Evolutionary conservation across 441 rosid genomes (phyloP), one percentile per base, ranked within the genome.

Genomic region (Rhodomyrtus psidioides): DNA sequence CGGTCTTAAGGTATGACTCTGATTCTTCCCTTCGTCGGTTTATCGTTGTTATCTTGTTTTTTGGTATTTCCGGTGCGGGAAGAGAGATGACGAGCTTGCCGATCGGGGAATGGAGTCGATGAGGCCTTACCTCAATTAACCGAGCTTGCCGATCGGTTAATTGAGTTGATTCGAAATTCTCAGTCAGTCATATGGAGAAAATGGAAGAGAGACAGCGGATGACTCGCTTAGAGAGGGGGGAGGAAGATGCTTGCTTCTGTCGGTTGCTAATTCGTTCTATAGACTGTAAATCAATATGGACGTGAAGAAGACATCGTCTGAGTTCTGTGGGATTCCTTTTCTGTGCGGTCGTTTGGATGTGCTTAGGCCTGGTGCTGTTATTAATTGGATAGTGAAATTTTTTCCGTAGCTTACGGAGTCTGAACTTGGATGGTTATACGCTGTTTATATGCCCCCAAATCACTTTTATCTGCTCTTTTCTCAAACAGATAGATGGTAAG

Each of bases 401-500:
- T 57, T 55, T 70, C 21, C 10, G 79, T 23, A 70, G 49, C 15
- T 70, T 21, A 19, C 49, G 12, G 21, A 10, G 79, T 70, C 49
- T 39, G 0, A 39, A 70, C 79, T 34, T 39, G 79, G 0, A n/a
- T 39, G 49, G 79, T 49, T 70, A 21, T 9, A 70, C 49, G 79
- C 57, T 34, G 44, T 34, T 82, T 49, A 26, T 28, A 34, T 56
- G 62, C 53, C 27, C 39, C 79, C 19, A 51, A 12, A 54, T 15
- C 7, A 6, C 16, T 65, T 74, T 51, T 85, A 75, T 46, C 26
- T 60, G 54, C n/a, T 55, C 49, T 81, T 65, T 76, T 8, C 23
- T 28, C 21, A 4, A 86, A 90, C 89, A 95, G 95, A 87, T 88
- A 9, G 84, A 58, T 84, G 89, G 42, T 88, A 86, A 89, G 19